These are phyloP conservation scores for Pythium chondricola DNA, from an alignment of 352 stramenopile species.

Conservation along the genomic window DNA sequence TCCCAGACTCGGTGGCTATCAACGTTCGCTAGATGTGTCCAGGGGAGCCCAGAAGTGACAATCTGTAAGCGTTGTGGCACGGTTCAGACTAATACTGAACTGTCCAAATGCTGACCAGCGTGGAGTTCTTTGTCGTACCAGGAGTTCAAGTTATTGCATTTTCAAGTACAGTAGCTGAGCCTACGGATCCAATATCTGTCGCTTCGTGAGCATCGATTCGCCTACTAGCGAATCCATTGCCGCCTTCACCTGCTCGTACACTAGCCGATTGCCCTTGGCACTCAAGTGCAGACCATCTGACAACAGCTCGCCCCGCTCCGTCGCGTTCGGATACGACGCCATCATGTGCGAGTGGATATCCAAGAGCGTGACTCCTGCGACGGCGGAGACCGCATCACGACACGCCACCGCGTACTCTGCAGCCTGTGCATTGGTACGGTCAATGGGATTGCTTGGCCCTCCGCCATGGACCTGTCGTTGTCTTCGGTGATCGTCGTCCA, in stretches of 20 bases:
- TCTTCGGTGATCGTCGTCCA: slow-evolving; percentile 25
- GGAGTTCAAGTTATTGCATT: too few species aligned
- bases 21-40: too few species aligned
- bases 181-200: too few species aligned
- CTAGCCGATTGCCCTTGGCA: slow-evolving; percentile 11
- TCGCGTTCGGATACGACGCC: slow-evolving; percentile 3
- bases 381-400: not conserved
- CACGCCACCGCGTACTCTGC: slow-evolving; percentile 6
- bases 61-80: too few species aligned
- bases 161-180: too few species aligned
- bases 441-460: not conserved
- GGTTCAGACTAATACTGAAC: too few species aligned
- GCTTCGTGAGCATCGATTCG: too few species aligned
- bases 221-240: too few species aligned
- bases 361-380: slow-evolving; percentile 12
- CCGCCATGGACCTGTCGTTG: not conserved
- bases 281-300: slow-evolving; percentile 20
- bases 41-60: too few species aligned
- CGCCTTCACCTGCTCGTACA: slow-evolving; percentile 10
- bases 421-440: slow-evolving; percentile 14
- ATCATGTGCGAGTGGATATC: slow-evolving; percentile 13
- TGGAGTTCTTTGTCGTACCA: too few species aligned
- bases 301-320: slow-evolving; percentile 3
- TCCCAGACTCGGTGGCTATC: slow-evolving; percentile 38
- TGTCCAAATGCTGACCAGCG: too few species aligned